Percentiles rank a stretch among this genome's conserved stretches.
These are phyloP conservation scores for Mycena leptocephala DNA, from an alignment of 768 basidiomycete species.

Conservation along the genomic window DNA sequence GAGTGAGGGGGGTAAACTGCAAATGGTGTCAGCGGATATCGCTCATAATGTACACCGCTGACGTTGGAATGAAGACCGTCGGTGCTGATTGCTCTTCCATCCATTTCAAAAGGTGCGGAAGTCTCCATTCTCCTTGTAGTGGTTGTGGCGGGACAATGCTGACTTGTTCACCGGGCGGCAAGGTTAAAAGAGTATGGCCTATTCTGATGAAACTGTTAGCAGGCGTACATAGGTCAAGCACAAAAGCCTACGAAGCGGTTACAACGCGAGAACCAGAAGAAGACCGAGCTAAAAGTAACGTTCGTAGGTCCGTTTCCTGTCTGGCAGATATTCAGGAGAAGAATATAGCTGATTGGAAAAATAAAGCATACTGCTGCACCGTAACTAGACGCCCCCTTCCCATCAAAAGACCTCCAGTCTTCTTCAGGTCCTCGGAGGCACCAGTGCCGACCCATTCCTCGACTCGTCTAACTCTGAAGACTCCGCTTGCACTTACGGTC, in stretches of 20 bases:
- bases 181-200: slow-evolving; percentile 69
- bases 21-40: background rate
- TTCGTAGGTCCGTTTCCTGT: slow-evolving; percentile 27
- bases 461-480: slow-evolving; percentile 76
- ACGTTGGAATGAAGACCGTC: slow-evolving; percentile 35
- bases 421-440: slow-evolving; percentile 51
- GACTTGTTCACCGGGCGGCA: slow-evolving; percentile 27
- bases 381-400: slow-evolving; percentile 53
- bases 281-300: background rate
- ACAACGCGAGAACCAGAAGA: slow-evolving; percentile 38
- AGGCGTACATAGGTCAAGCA: background rate
- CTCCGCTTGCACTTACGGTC: slow-evolving; percentile 58
- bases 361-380: slow-evolving; percentile 52
- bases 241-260: slow-evolving; percentile 59
- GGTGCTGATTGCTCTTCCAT: slow-evolving; percentile 32
- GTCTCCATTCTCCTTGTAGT: slow-evolving; percentile 31
- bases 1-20: slow-evolving; percentile 58
- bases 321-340: slow-evolving; percentile 8
- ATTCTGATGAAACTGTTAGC: slow-evolving; percentile 55
- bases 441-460: slow-evolving; percentile 70
- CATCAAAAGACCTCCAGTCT: slow-evolving; percentile 56
- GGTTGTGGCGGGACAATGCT: slow-evolving; percentile 21
- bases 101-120: slow-evolving; percentile 29
- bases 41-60: background rate
- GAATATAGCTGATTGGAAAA: background rate